Percentiles rank a stretch among this genome's conserved stretches.
phyloP scores from a whole-genome alignment of 306 rosid species.

The Castanospermum australe region DNA sequence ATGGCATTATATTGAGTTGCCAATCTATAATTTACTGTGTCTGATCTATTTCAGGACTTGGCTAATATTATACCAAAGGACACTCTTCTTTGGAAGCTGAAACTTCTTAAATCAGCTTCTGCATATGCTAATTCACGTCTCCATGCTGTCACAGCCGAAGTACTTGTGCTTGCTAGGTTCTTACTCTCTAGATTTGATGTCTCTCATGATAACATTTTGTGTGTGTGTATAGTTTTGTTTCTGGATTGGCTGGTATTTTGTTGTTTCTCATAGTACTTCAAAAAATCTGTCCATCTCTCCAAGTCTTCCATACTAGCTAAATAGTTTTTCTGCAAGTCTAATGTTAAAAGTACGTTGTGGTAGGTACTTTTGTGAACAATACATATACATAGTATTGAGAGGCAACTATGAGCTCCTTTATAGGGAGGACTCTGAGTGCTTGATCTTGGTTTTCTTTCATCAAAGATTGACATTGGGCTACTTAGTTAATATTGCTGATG shows the following conservation, averaged over 20 bases:
- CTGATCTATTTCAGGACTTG: slow-evolving; percentile 54
- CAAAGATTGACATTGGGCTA: no score
- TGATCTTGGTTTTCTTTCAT: no score
- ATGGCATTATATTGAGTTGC: not conserved
- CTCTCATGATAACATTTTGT: not conserved
- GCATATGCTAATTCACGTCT: slow-evolving; percentile 92
- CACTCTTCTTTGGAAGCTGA: slow-evolving; percentile 90
- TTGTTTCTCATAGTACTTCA: not conserved
- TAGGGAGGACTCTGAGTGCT: no score
- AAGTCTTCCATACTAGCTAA: no score
- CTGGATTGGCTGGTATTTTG: not conserved
- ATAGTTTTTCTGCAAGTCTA: no score
- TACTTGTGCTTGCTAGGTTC: slow-evolving; percentile 91
- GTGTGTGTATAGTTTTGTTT: not conserved
- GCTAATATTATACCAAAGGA: slow-evolving; percentile 70
- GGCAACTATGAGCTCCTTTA: no score
- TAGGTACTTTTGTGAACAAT: no score
- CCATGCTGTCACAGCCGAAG: slow-evolving; percentile 95
- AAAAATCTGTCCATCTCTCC: no score
- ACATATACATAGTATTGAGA: no score
- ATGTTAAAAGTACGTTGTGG: no score
- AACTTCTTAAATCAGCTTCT: slow-evolving; percentile 88
- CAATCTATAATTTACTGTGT: slow-evolving; percentile 15
- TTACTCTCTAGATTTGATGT: slow-evolving; percentile 21
- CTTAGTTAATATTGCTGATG: no score